Evolutionary conservation across 2,329 filamentous ascomycete genomes (phyloP).

Genomic region (Neofusicoccum umdonicola): DNA sequence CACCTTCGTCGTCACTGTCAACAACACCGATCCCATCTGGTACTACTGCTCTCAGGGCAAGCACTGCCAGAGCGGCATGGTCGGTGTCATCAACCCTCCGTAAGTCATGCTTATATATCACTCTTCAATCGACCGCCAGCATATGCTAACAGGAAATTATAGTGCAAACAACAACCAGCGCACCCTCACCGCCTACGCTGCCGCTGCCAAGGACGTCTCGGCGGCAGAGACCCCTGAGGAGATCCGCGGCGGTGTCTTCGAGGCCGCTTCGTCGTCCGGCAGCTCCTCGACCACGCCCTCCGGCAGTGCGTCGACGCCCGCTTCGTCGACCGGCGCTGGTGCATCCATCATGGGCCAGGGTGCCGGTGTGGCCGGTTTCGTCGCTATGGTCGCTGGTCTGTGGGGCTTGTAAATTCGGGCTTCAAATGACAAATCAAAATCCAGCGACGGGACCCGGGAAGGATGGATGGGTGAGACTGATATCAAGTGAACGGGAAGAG

Average conservation of each 20-base stretch:
- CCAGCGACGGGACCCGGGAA: neutral
- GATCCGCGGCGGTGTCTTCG: slow-evolving; percentile 25
- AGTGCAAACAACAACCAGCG: slow-evolving; percentile 21
- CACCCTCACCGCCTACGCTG: slow-evolving; percentile 24
- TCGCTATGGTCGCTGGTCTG: slow-evolving; percentile 5
- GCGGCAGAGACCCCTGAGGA: slow-evolving; percentile 26
- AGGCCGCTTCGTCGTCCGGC: slow-evolving; percentile 19
- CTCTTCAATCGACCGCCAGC: too few species aligned
- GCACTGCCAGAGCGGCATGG: slow-evolving; percentile 41
- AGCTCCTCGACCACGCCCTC: slow-evolving; percentile 21
- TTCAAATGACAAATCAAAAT: neutral
- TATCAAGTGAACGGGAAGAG: too few species aligned
- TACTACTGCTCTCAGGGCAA: slow-evolving; percentile 41
- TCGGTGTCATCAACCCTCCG: slow-evolving; percentile 40
- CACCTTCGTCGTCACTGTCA: slow-evolving; percentile 35
- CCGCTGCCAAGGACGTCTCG: slow-evolving; percentile 23
- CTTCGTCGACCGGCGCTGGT: slow-evolving; percentile 12
- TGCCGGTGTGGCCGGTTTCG: neutral
- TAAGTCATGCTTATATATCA: slow-evolving; percentile 22
- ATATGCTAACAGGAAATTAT: too few species aligned
- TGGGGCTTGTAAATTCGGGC: slow-evolving; percentile 5
- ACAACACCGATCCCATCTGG: slow-evolving; percentile 38
- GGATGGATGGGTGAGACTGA: neutral
- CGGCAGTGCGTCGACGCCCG: slow-evolving; percentile 18
- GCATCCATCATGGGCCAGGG: slow-evolving; percentile 26